Evolutionary conservation across 805 yeast species (phyloP), one percentile per base, ranked within the genome.

Genomic region (Saccharomycopsis fibuligera): DNA sequence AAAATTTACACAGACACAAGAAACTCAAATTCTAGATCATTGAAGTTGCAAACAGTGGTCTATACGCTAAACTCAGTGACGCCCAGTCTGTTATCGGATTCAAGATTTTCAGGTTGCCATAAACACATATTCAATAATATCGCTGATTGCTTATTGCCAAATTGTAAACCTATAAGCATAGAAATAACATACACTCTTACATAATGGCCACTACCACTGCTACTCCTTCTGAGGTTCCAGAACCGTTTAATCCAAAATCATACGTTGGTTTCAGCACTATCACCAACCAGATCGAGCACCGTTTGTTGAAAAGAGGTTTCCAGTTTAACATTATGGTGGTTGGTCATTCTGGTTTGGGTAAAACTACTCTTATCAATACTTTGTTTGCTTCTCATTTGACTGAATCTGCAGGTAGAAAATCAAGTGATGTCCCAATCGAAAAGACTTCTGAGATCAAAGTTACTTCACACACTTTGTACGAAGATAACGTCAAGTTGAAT

Each of bases 241-340:
- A 45, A 23, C 41, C 43, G 10, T 23, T 63, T 16, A 63, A 78
- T 54, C 96, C 96, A 23, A 68, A 73, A 41, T 76, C 80, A 49
- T 90, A 90, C 65, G 98, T 93, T 55, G 99, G 99, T 41, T 91
- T 93, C 64, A 98, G 93, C 68, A 83, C 97, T 54, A 91, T 93
- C 68, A 91, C 98, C 44, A 77, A 84, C 33, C 99, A 93, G 69
- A 93, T 93, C 62, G 97, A 93, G 67, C 88, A 83, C 65, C 79
- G 96, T 58, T 72, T 93, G 58, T 73, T 93, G 66, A 90, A 88
- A 66, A 76, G 90, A 59, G 99, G 99, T 2, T 93, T 93, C 68
- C 91, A 88, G 63, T 85, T 93, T 68, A 93, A 93, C 63, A 69
- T 93, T 43, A 89, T 93, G 93, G 83, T 86, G 44, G 98, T 91